Percentiles rank a stretch among this genome's conserved stretches.
Conservation (phyloP, 495 filamentous ascomycete genomes). For the Podospora conica region DNA sequence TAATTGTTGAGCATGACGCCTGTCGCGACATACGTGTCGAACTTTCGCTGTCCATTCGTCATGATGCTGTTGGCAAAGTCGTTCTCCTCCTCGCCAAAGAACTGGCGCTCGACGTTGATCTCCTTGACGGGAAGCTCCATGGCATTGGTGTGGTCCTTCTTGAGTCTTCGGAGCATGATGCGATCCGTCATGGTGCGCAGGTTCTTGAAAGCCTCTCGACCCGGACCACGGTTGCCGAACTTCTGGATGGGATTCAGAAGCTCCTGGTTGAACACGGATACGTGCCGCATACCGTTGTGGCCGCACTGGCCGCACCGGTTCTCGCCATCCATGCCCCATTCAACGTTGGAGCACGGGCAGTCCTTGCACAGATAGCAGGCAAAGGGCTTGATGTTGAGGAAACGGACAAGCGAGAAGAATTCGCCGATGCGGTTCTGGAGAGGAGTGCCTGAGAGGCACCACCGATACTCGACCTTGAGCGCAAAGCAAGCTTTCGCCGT, state of each 20-base stretch:
- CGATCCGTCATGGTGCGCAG: slow-evolving; percentile 78
- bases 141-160: slow-evolving; percentile 80
- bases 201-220: slow-evolving; percentile 67
- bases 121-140: slow-evolving; percentile 97
- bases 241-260: slow-evolving; percentile 74
- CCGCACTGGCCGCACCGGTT: slow-evolving; percentile 61
- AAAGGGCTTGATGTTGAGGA: slow-evolving; percentile 80
- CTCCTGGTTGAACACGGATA: slow-evolving; percentile 94
- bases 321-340: slow-evolving; percentile 70
- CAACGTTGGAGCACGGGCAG: slow-evolving; percentile 71
- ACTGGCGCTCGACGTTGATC: slow-evolving; percentile 83
- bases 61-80: slow-evolving; percentile 96
- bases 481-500: slow-evolving; percentile 94
- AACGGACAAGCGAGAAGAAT: slow-evolving; percentile 90
- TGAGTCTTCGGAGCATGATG: slow-evolving; percentile 91
- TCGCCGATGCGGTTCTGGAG: slow-evolving; percentile 96
- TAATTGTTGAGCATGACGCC: slow-evolving; percentile 97
- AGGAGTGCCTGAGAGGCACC: slow-evolving; percentile 92
- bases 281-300: slow-evolving; percentile 69
- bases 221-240: slow-evolving; percentile 43
- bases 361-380: slow-evolving; percentile 87
- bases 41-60: slow-evolving; percentile 76
- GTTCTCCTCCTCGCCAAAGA: slow-evolving; percentile 89
- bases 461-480: slow-evolving; percentile 76
- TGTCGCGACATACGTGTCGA: slow-evolving; percentile 89